Conservation (phyloP, 1,284 basidiomycete species). For the Gymnopus androsaceus region DNA sequence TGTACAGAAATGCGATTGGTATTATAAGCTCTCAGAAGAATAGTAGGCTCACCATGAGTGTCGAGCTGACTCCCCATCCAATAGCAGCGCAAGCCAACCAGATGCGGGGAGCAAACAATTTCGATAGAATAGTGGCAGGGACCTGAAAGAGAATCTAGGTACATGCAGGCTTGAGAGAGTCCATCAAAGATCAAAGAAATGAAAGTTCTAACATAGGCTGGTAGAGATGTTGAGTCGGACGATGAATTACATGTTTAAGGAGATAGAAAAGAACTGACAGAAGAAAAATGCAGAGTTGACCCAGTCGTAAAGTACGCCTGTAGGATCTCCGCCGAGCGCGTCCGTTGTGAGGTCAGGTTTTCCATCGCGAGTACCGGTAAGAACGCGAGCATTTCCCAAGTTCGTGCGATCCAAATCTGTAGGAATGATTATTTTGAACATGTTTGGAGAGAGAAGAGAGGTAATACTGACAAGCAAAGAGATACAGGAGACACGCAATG, state of each 20-base stretch:
- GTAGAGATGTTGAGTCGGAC: no score
- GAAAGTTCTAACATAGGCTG: slow-evolving; percentile 58
- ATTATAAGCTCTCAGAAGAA: background rate
- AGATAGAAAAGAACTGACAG: no score
- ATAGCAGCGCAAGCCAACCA: slow-evolving; percentile 70
- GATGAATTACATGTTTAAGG: no score
- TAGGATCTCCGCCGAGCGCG: slow-evolving; percentile 64
- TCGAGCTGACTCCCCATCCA: slow-evolving; percentile 72
- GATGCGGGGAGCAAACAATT: slow-evolving; percentile 62
- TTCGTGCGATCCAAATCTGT: slow-evolving; percentile 74
- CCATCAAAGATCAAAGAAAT: background rate
- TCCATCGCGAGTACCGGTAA: background rate
- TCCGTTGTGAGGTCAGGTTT: slow-evolving; percentile 64
- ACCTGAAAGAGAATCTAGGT: slow-evolving; percentile 69
- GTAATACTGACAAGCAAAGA: slow-evolving; percentile 69
- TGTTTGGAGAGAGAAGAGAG: slow-evolving; percentile 7
- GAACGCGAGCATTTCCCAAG: slow-evolving; percentile 71
- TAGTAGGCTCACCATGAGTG: slow-evolving; percentile 55
- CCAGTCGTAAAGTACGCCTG: slow-evolving; percentile 71
- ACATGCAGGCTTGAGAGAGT: background rate
- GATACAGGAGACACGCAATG: slow-evolving; percentile 69
- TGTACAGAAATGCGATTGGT: slow-evolving; percentile 27
- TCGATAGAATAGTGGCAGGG: slow-evolving; percentile 67
- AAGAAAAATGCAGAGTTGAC: slow-evolving; percentile 75
- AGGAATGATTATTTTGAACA: background rate